Conservation (phyloP, 305 asterid genomes). For the Plantago coronopus region DNA sequence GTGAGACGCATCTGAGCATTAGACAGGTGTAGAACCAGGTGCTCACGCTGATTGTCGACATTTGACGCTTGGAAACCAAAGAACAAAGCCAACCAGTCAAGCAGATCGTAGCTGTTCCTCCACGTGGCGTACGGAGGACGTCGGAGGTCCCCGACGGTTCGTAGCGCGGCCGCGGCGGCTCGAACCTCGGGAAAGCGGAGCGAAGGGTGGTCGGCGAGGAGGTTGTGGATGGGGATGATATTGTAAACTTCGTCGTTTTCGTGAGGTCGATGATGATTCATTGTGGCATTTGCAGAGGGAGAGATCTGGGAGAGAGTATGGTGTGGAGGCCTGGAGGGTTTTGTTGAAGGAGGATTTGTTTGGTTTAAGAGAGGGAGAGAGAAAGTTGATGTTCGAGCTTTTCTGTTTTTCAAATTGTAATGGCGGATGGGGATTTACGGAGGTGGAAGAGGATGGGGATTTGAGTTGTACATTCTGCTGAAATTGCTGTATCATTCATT, state of each 20-base stretch:
- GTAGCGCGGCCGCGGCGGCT: conserved; percentile 76
- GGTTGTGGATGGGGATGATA: conserved; percentile 79
- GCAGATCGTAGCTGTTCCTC: conserved; percentile 71
- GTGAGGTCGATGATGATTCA: conserved; percentile 49
- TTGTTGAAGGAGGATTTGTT: neutral
- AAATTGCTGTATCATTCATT: neutral
- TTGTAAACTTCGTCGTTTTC: conserved; percentile 55
- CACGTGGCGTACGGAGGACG: conserved; percentile 71
- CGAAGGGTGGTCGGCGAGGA: conserved; percentile 91
- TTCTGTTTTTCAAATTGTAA: neutral
- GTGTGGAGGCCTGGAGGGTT: neutral
- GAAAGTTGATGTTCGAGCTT: neutral
- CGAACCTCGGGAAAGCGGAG: conserved; percentile 89
- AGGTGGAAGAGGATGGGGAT: neutral
- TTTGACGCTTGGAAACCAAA: conserved; percentile 83
- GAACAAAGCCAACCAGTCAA: conserved; percentile 83
- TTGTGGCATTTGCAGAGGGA: conserved; percentile 42
- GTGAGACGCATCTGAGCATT: conserved; percentile 65
- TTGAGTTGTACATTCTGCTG: neutral
- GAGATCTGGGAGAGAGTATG: conserved; percentile 21
- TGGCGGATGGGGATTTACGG: neutral
- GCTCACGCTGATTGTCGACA: conserved; percentile 87
- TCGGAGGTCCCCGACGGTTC: conserved; percentile 82
- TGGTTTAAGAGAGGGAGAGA: too few species aligned
- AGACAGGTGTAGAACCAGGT: conserved; percentile 76